Evolutionary conservation across 2,329 filamentous ascomycete genomes (phyloP).

Genomic region (Akanthomyces lecanii): DNA sequence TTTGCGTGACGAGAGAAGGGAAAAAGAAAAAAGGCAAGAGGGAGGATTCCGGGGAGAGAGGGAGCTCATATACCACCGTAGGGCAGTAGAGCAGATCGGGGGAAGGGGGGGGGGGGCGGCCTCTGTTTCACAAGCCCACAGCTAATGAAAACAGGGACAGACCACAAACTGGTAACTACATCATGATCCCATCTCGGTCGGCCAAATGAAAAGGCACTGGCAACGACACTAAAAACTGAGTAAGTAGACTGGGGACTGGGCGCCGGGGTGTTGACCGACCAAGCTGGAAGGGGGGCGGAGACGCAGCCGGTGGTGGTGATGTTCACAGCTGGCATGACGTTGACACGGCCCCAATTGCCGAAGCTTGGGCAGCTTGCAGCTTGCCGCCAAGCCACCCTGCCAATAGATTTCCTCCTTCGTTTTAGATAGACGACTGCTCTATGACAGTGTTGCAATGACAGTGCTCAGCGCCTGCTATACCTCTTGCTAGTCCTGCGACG

Average conservation of each 20-base stretch:
- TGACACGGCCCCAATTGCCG: slow-evolving; percentile 12
- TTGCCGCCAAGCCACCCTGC: too few species aligned
- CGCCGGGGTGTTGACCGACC: background rate
- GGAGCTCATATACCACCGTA: slow-evolving; percentile 4
- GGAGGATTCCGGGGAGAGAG: background rate
- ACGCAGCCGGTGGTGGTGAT: background rate
- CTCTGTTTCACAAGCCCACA: slow-evolving; percentile 11
- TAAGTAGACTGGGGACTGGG: background rate
- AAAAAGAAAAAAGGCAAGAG: background rate
- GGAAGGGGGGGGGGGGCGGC: background rate
- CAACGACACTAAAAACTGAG: background rate
- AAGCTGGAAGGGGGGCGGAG: background rate
- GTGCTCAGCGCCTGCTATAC: too few species aligned
- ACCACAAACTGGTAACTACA: too few species aligned
- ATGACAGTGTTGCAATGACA: too few species aligned
- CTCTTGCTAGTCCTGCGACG: too few species aligned
- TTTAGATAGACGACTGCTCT: background rate
- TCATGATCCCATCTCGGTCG: too few species aligned
- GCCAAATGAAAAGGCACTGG: background rate
- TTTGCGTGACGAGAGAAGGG: slow-evolving; percentile 9
- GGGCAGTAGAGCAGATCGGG: background rate
- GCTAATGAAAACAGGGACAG: too few species aligned
- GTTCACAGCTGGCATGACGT: slow-evolving; percentile 10
- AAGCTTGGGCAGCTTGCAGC: background rate
- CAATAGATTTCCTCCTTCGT: too few species aligned